Percentiles rank a stretch among this genome's conserved stretches.
Conservation (phyloP, 257 asterid genomes). For the Solanum chiquidenum region DNA sequence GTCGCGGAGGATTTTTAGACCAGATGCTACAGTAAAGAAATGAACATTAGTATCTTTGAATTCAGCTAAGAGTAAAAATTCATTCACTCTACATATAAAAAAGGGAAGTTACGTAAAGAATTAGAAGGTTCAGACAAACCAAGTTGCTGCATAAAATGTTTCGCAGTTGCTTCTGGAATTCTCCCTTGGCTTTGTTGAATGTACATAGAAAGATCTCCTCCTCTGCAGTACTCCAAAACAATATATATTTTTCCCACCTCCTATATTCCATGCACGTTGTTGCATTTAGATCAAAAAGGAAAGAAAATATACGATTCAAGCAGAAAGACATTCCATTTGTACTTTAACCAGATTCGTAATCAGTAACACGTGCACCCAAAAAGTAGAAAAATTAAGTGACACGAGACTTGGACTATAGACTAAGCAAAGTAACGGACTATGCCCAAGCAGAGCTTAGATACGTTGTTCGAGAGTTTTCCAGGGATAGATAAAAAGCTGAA, state of each 20-base stretch:
- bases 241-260: conserved; percentile 82
- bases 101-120: background rate
- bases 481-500: background rate
- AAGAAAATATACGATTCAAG: background rate
- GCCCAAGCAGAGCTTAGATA: background rate
- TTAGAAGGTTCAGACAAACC: conserved; percentile 29
- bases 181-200: conserved; percentile 63
- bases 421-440: background rate
- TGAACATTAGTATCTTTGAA: background rate
- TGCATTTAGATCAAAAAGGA: background rate
- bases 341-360: background rate
- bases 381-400: background rate
- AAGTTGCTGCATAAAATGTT: conserved; percentile 86
- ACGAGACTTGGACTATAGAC: background rate
- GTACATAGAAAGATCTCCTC: conserved; percentile 82
- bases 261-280: conserved; percentile 28
- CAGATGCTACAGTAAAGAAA: conserved; percentile 51
- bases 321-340: background rate
- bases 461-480: background rate
- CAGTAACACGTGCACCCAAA: background rate
- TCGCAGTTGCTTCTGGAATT: conserved; percentile 79
- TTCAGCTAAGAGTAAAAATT: background rate
- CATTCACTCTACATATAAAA: background rate
- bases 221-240: conserved; percentile 84
- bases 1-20: conserved; percentile 78